Evolutionary conservation across 2,329 filamentous ascomycete genomes (phyloP).

Genomic region (Phyllosticta citribraziliensis): DNA sequence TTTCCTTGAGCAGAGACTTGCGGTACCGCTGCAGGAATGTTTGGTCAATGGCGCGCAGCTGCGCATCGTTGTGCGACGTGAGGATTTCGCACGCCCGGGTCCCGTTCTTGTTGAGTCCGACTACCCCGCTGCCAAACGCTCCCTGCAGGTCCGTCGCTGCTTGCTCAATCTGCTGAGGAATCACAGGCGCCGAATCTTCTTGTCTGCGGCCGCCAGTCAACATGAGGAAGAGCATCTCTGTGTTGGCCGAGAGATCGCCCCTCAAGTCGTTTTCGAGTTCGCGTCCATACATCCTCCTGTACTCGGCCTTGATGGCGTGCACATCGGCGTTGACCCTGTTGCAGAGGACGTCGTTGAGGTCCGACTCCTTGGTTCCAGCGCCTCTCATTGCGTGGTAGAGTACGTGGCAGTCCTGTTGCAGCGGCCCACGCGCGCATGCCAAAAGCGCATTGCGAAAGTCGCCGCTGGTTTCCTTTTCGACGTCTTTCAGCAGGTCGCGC

Average conservation of each 20-base stretch:
- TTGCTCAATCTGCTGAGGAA: slow-evolving; percentile 61
- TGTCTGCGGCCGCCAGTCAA: slow-evolving; percentile 63
- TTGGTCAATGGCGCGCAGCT: slow-evolving; percentile 71
- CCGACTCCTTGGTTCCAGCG: slow-evolving; percentile 72
- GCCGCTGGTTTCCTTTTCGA: slow-evolving; percentile 66
- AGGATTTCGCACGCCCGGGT: slow-evolving; percentile 71
- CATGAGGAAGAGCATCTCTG: slow-evolving; percentile 74
- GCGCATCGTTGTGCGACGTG: slow-evolving; percentile 63
- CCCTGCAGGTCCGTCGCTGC: slow-evolving; percentile 70
- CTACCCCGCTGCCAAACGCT: slow-evolving; percentile 48
- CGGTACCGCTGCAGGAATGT: slow-evolving; percentile 68
- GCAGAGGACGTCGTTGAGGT: slow-evolving; percentile 80
- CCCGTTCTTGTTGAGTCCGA: slow-evolving; percentile 56
- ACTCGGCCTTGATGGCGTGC: slow-evolving; percentile 71
- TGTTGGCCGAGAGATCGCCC: slow-evolving; percentile 76
- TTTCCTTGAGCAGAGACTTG: slow-evolving; percentile 58
- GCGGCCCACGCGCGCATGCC: slow-evolving; percentile 66
- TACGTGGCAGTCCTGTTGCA: slow-evolving; percentile 64
- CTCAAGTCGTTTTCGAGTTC: slow-evolving; percentile 63
- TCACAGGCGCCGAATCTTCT: slow-evolving; percentile 67
- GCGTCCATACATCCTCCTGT: slow-evolving; percentile 56
- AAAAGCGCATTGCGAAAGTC: slow-evolving; percentile 68
- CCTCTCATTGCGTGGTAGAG: slow-evolving; percentile 66
- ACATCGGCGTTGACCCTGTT: slow-evolving; percentile 80
- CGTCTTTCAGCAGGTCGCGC: slow-evolving; percentile 63